Evolutionary conservation across 2,329 filamentous ascomycete genomes (phyloP).

Genomic region (Colletotrichum acutatum): DNA sequence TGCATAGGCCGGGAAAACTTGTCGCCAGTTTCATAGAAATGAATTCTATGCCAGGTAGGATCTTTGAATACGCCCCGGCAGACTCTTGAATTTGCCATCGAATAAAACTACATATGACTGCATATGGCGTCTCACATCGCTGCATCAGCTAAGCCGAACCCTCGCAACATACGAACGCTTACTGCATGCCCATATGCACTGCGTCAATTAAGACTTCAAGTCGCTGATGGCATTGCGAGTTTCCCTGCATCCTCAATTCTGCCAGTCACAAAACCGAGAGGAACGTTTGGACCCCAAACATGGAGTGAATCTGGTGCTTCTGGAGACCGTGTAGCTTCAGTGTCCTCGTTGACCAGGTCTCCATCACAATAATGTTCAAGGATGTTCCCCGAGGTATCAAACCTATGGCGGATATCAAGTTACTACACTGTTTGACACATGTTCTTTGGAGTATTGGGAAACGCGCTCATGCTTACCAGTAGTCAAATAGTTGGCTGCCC

Average conservation of each 20-base stretch:
- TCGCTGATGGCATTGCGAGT: neutral
- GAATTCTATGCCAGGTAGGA: too few relatives aligned
- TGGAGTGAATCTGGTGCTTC: neutral
- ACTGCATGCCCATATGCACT: neutral
- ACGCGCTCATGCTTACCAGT: neutral
- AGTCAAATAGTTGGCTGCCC: neutral
- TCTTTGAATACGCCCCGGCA: too few relatives aligned
- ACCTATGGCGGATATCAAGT: neutral
- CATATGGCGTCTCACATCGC: neutral
- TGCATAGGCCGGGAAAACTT: too few relatives aligned
- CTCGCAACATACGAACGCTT: neutral
- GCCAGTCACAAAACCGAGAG: neutral
- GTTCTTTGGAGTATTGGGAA: too few relatives aligned
- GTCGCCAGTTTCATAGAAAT: too few relatives aligned
- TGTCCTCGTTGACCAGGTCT: neutral
- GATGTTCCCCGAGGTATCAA: neutral
- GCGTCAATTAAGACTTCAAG: neutral
- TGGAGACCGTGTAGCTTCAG: neutral
- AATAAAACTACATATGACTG: neutral
- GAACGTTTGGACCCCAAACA: neutral
- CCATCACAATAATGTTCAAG: neutral
- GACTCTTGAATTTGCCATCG: neutral
- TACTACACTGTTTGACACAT: neutral
- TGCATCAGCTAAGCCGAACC: neutral
- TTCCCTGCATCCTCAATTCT: neutral